Evolutionary conservation across 768 basidiomycete genomes (phyloP), one percentile per base, ranked within the genome.

Genomic region (Calocybe cyanea): DNA sequence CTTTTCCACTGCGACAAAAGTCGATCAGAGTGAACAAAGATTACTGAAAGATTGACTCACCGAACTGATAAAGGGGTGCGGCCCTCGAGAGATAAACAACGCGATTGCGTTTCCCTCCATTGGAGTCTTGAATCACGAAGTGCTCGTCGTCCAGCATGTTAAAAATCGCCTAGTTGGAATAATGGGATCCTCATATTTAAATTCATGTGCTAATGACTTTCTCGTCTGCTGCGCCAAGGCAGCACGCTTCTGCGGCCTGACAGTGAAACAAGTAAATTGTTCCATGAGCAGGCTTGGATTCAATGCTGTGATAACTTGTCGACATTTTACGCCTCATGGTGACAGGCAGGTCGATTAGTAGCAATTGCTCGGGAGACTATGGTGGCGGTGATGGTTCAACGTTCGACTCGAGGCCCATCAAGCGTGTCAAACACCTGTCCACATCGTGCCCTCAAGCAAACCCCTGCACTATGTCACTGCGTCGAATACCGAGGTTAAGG

Each of bases 101-200:
- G 49, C 77, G 68, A 50, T 63, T 73, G 51, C 65, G 66, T 55
- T 65, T 66, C 43, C 75, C 14, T 6, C 7, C 66, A 54, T 66
- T 68, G 36, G 65, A 60, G 11, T 71, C 71, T 52, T 76, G 71
- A 43, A 70, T 65, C 45, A 75, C 59, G 50, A 65, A 67, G 55
- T 69, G 70, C 32, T 72, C 68, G 63, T 73, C 71, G 24, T 38
- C 43, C 35, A 43, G 43, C 24, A 50, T 50, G 42, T 18, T 40
- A 7, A 25, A 39, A 21, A 37, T 43, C 25, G 43, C 23, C 5
- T 28, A 32, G n/a, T 39, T 28, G 35, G 35, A 21, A 25, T 40
- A 21, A 17, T 18, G 20, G 8, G 17, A 7, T 24, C 19, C 28
- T 4, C 25, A 24, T 15, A 7, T 38, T 23, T 14, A 49, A 46